These are phyloP conservation scores for Penicillium verhagenii DNA, from an alignment of 495 filamentous ascomycete genomes.

Conservation along the genomic window DNA sequence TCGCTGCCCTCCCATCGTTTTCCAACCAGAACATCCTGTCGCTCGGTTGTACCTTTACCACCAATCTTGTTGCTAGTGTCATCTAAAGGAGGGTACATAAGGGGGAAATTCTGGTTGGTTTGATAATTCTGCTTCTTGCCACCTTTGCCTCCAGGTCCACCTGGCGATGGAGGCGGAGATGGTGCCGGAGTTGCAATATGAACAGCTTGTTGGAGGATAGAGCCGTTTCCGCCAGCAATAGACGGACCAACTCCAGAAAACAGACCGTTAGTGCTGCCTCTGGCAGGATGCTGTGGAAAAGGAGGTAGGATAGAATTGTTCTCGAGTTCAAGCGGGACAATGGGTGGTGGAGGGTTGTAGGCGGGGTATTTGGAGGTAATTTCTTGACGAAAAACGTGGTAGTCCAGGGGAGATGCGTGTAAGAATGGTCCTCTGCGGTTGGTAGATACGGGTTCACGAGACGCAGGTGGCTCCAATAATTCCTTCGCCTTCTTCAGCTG, in stretches of 20 bases:
- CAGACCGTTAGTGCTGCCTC: constrained; percentile 40
- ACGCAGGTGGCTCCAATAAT: constrained; percentile 40
- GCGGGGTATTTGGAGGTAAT: constrained; percentile 98
- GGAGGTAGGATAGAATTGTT: constrained; percentile 89
- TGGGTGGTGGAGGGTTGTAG: constrained; percentile 81
- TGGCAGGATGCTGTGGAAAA: constrained; percentile 69
- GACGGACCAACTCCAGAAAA: constrained; percentile 44
- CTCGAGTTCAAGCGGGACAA: constrained; percentile 83
- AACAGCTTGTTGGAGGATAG: constrained; percentile 92
- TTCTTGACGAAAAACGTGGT: constrained; percentile 94
- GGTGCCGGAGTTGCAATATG: constrained; percentile 97
- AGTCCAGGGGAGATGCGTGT: constrained; percentile 90
- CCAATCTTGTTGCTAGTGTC: constrained; percentile 78
- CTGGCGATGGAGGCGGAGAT: constrained; percentile 93
- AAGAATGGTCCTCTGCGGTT: constrained; percentile 58
- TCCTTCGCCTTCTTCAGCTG: constrained; percentile 74
- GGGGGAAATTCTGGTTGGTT: constrained; percentile 97
- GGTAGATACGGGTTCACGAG: constrained; percentile 32
- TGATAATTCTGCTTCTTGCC: constrained; percentile 99
- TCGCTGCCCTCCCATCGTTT: constrained; percentile 87
- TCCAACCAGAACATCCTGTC: constrained; percentile 74
- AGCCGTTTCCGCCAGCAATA: constrained; percentile 53
- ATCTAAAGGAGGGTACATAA: constrained; percentile 92
- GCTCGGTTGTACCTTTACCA: constrained; percentile 75
- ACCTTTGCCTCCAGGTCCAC: constrained; percentile 81